phyloP scores from a whole-genome alignment of 306 rosid genomes.

The Oxytropis ochrocephala region DNA sequence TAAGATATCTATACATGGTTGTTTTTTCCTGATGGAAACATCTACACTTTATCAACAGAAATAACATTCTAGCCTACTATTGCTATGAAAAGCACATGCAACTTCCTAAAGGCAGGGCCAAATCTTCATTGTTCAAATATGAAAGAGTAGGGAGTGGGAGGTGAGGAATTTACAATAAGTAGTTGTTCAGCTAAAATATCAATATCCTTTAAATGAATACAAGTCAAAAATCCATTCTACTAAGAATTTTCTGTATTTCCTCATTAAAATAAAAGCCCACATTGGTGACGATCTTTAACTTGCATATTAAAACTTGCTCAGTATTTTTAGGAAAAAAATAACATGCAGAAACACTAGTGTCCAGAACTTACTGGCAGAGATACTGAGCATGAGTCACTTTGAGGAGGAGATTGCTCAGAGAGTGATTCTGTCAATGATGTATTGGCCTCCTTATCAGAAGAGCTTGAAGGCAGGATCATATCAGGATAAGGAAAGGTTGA shows the following conservation, averaged over 20 bases:
- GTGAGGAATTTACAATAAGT: neutral
- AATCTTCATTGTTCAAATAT: neutral
- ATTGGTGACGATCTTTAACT: neutral
- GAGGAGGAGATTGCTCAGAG: slow-evolving; percentile 27
- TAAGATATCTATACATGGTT: neutral
- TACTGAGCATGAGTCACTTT: slow-evolving; percentile 28
- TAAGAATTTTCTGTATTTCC: neutral
- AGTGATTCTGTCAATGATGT: slow-evolving; percentile 10
- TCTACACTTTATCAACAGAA: neutral
- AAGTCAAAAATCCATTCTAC: neutral
- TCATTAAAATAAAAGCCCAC: neutral
- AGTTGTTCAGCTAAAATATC: neutral
- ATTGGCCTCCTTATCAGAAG: slow-evolving; percentile 33
- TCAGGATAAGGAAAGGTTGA: slow-evolving; percentile 40
- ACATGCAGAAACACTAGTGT: neutral
- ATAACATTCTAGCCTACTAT: neutral
- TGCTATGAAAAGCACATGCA: neutral
- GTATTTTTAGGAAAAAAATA: neutral
- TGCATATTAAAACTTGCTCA: neutral
- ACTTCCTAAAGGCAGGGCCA: neutral
- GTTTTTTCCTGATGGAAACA: neutral
- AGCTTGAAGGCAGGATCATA: slow-evolving; percentile 17
- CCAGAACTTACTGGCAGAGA: slow-evolving; percentile 48
- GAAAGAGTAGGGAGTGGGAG: neutral
- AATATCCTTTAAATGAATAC: neutral